Evolutionary conservation across 768 basidiomycete species (phyloP), one percentile per base, ranked within the genome.

Genomic region (Xanthoconium purpureum): DNA sequence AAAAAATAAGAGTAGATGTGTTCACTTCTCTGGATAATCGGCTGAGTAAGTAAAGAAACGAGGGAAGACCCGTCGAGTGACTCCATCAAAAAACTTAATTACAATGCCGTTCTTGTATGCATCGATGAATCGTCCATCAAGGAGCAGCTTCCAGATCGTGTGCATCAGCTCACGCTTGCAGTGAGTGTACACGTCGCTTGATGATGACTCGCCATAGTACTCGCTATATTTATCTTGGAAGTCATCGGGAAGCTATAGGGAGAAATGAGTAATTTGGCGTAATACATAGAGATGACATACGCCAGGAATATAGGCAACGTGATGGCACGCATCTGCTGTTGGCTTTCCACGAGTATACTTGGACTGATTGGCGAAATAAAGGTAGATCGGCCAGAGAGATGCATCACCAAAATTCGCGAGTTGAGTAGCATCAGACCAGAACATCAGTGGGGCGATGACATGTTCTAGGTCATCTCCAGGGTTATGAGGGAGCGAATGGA

Each of bases 141-240:
- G 45, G 2, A 69, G 32, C 0, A 61, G 38, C 5, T 9, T n/a
- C 54, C 53, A 63, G 0, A 63, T 33, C 0, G 54, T 56, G 0
- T 69, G 67, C 5, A 67, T 38, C 0, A 69, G 35, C 42, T 69
- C 62, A 2, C 47, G 51, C 36, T 58, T 62, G 40, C 60, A 63
- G 24, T 67, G 63, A 2, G 61, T 58, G 3, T 20, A 13, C 9
- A 49, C 2, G 1, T 24, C 6, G 24, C 13, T 10, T 15, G 15
- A n/a, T 0, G 17, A 6, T 10, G 8, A 3, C 5, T 30, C 29
- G 5, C 14, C 29, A n/a, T 17, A 12, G 17, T 20, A n/a, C 3
- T 3, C 6, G 0, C 3, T 17, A 4, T 46, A 32, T 11, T 20
- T 15, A 10, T 38, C 36, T 29, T 49, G 36, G 15, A 49, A 49